These are phyloP conservation scores for Trichoderma sp. DNA, from an alignment of 2,329 filamentous ascomycete species.

Conservation along the genomic window DNA sequence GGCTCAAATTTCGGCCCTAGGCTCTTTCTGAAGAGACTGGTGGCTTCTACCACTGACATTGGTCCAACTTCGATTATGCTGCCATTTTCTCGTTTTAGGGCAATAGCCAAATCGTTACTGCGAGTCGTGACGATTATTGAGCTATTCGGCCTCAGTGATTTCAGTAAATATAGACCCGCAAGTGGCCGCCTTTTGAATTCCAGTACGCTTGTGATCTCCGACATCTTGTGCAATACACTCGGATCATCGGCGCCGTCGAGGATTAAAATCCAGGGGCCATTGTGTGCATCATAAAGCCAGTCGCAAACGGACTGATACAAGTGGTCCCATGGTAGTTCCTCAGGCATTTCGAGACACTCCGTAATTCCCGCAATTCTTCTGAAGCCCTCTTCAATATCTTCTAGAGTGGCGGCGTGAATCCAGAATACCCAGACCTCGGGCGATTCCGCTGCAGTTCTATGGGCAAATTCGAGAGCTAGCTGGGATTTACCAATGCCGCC, in stretches of 20 bases:
- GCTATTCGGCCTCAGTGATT: not conserved
- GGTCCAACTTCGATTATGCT: not conserved
- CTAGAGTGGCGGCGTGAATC: not conserved
- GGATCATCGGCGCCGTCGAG: conserved; percentile 43
- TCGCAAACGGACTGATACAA: conserved; percentile 33
- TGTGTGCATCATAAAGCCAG: conserved; percentile 35
- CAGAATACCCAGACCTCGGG: not conserved
- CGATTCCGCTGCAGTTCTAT: not conserved
- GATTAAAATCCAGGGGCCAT: conserved; percentile 39
- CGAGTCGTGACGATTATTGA: conserved; percentile 8
- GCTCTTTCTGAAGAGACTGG: not conserved
- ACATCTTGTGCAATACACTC: conserved; percentile 22
- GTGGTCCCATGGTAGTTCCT: conserved; percentile 18
- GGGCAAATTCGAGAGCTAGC: conserved; percentile 3
- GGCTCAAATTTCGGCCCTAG: not conserved
- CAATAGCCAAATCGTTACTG: not conserved
- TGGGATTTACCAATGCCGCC: conserved; percentile 36
- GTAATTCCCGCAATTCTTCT: not conserved
- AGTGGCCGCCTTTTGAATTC: too few relatives aligned
- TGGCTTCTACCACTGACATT: not conserved
- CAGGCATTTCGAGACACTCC: not conserved
- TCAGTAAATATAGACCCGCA: too few relatives aligned
- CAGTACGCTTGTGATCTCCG: too few relatives aligned
- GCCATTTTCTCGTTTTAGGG: not conserved
- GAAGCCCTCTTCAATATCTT: not conserved